Conservation (phyloP, 2,329 filamentous ascomycete genomes). For the Dactylonectria macrodidyma region DNA sequence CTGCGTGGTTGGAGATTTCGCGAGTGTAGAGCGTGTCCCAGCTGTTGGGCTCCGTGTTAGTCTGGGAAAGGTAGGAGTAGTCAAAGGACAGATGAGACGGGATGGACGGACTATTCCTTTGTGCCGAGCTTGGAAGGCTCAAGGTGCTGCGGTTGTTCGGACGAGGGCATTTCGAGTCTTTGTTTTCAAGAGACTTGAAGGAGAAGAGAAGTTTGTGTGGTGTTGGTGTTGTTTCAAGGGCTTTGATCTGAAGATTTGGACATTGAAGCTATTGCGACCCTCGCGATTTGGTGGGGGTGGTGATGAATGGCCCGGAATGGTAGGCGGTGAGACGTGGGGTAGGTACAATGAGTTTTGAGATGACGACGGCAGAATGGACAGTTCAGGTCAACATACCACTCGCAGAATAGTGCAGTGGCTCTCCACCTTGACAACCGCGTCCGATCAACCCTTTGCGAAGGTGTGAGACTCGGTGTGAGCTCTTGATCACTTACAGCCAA, state of each 20-base stretch:
- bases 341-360: not conserved
- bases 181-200: not conserved
- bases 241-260: conserved; percentile 11
- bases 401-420: not conserved
- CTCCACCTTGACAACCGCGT: not conserved
- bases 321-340: conserved; percentile 43
- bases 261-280: conserved; percentile 30
- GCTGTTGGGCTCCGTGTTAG: conserved; percentile 58
- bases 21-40: conserved; percentile 83
- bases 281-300: conserved; percentile 41
- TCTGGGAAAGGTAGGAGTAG: conserved; percentile 9
- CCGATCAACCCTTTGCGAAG: not conserved
- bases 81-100: conserved; percentile 5
- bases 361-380: not conserved
- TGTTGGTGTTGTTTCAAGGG: not conserved
- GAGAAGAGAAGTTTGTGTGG: not conserved
- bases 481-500: not conserved
- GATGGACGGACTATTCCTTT: conserved; percentile 83
- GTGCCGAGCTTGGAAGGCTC: conserved; percentile 87
- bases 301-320: conserved; percentile 33
- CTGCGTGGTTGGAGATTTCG: conserved; percentile 79
- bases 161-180: conserved; percentile 36
- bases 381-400: too few relatives aligned
- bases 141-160: conserved; percentile 73
- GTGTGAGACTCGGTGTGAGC: not conserved